phyloP scores from a whole-genome alignment of 176 grass and related monocot species.

The Oryza brachyantha region DNA sequence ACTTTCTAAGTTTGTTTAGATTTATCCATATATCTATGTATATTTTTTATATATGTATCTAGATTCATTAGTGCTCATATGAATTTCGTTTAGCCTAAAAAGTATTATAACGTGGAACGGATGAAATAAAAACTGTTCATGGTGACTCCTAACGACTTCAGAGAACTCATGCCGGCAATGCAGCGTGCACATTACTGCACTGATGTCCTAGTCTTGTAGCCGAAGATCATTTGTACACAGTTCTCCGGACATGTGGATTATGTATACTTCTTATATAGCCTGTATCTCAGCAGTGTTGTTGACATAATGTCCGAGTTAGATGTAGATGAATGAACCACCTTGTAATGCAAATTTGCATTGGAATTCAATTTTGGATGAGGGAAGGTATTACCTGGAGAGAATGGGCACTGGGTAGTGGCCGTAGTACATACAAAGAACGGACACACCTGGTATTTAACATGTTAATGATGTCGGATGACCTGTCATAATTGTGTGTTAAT shows the following conservation, averaged over 20 bases:
- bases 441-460: neutral
- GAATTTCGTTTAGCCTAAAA: too few species aligned
- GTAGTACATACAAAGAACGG: neutral
- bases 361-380: slow-evolving; percentile 12
- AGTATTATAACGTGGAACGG: too few species aligned
- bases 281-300: neutral
- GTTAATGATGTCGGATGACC: neutral
- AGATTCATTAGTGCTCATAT: too few species aligned
- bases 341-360: neutral
- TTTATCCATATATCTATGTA: too few species aligned
- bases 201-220: neutral
- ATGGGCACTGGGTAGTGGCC: too few species aligned
- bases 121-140: too few species aligned
- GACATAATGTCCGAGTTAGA: slow-evolving; percentile 7
- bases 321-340: slow-evolving; percentile 2
- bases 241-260: neutral
- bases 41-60: too few species aligned
- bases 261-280: slow-evolving; percentile 7
- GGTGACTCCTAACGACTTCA: too few species aligned
- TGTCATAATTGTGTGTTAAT: neutral
- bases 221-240: neutral
- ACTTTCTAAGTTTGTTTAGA: too few species aligned
- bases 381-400: neutral
- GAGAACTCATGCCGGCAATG: neutral
- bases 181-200: slow-evolving; percentile 12